Percentiles rank a stretch among this genome's conserved stretches.
These are phyloP conservation scores for Leccinum sublutescens DNA, from an alignment of 768 basidiomycete genomes.

Conservation along the genomic window DNA sequence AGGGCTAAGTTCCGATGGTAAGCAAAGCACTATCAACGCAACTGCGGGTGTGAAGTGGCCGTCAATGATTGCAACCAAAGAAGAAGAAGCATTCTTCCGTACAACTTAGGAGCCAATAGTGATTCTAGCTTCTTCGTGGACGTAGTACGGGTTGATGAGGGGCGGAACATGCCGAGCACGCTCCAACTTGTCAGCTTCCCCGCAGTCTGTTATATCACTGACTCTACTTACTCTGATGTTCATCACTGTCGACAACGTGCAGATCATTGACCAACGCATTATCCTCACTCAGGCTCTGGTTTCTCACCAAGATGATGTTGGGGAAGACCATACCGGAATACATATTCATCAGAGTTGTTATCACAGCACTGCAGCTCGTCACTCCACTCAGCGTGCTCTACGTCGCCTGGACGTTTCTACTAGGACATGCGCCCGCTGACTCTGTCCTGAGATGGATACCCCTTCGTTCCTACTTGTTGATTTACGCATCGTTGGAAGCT, in stretches of 20 bases:
- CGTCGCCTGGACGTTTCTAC: conserved; percentile 25
- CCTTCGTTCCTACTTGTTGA: conserved; percentile 19
- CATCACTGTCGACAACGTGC: neutral
- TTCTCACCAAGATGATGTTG: conserved; percentile 37
- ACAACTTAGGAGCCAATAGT: too few relatives aligned
- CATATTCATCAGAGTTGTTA: conserved; percentile 48
- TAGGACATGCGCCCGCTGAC: neutral
- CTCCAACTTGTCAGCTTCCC: neutral
- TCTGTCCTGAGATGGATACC: neutral
- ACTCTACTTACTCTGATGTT: neutral
- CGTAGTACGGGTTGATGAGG: too few relatives aligned
- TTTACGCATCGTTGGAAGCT: conserved; percentile 43
- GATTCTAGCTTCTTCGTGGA: too few relatives aligned
- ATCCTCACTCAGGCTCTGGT: neutral
- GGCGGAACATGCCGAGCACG: neutral
- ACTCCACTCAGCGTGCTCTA: conserved; percentile 49
- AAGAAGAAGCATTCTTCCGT: too few relatives aligned
- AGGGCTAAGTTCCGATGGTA: neutral
- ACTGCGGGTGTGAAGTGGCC: neutral
- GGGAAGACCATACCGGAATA: conserved; percentile 51
- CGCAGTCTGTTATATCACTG: too few relatives aligned
- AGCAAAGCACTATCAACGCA: neutral
- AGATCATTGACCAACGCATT: neutral
- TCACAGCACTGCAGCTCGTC: conserved; percentile 45
- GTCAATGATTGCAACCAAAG: neutral